phyloP scores from a whole-genome alignment of 176 grass and related monocot species.

The Otatea glauca region DNA sequence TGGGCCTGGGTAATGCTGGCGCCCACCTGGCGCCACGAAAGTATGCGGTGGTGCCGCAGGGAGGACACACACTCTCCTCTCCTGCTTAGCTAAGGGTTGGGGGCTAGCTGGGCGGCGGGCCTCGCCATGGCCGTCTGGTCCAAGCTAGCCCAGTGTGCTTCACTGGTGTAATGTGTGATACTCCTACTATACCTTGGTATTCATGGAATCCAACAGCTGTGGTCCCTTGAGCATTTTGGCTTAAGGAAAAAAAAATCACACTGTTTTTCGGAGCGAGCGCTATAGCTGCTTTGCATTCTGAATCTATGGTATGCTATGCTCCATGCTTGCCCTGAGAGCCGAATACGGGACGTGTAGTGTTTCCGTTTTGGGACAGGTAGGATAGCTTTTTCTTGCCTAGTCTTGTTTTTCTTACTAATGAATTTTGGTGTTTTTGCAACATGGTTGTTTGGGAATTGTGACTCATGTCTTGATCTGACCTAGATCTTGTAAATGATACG shows the following conservation, averaged over 20 bases:
- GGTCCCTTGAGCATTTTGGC: not conserved
- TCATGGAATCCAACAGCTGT: not conserved
- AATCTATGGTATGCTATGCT: not conserved
- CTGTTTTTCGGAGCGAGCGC: not conserved
- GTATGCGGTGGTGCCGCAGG: not conserved
- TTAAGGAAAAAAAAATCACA: not conserved
- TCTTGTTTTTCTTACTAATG: not conserved
- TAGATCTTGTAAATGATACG: slow-evolving; percentile 1
- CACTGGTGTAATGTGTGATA: not conserved
- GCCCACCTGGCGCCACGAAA: slow-evolving; percentile 16
- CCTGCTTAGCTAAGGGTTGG: not conserved
- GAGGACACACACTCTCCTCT: not conserved
- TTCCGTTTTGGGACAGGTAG: slow-evolving; percentile 24
- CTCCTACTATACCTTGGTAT: not conserved
- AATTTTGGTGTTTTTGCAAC: not conserved
- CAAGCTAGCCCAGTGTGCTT: not conserved
- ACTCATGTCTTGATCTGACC: not conserved
- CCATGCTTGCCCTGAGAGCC: not conserved
- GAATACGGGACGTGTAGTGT: not conserved
- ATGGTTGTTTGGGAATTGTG: not conserved
- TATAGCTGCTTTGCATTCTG: not conserved
- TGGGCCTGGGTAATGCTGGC: not conserved
- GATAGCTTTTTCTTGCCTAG: not conserved
- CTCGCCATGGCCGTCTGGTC: not conserved
- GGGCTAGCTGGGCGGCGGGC: not conserved